Percentiles rank a stretch among this genome's conserved stretches.
phyloP scores from a whole-genome alignment of 2,329 filamentous ascomycete genomes.

The Graphium sp. region DNA sequence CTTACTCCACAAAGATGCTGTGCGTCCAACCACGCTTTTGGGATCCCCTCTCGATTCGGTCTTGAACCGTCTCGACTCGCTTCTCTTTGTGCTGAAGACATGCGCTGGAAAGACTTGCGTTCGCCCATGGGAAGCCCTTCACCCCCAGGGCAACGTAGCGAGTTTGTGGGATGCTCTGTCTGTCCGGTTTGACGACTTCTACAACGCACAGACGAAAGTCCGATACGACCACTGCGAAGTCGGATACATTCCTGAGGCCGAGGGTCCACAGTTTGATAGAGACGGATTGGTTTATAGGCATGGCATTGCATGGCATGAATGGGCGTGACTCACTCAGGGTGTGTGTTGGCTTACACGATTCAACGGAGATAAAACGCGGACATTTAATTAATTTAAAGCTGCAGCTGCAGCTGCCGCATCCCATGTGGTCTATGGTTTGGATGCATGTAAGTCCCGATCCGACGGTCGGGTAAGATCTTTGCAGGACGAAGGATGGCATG shows the following conservation, averaged over 20 bases:
- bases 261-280: constrained; percentile 28
- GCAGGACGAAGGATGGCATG: no score
- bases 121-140: constrained; percentile 36
- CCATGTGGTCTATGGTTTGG: no score
- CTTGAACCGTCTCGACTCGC: constrained; percentile 34
- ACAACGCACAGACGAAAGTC: constrained; percentile 28
- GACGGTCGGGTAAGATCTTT: no score
- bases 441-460: no score
- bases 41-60: constrained; percentile 20
- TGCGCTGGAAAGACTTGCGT: constrained; percentile 35
- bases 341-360: no score
- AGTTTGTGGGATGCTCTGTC: constrained; percentile 31
- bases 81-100: constrained; percentile 42
- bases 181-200: constrained; percentile 31
- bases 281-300: constrained; percentile 11
- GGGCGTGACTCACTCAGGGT: constrained; percentile 7
- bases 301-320: constrained; percentile 11
- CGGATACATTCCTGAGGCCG: constrained; percentile 36
- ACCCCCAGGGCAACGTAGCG: constrained; percentile 31
- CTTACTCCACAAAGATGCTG: constrained; percentile 7
- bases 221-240: constrained; percentile 32
- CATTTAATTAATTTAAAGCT: no score
- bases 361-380: no score
- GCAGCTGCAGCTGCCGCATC: no score
- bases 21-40: constrained; percentile 12